Evolutionary conservation across 2,329 filamentous ascomycete genomes (phyloP).

Genomic region (Pseudopyricularia cyperi): DNA sequence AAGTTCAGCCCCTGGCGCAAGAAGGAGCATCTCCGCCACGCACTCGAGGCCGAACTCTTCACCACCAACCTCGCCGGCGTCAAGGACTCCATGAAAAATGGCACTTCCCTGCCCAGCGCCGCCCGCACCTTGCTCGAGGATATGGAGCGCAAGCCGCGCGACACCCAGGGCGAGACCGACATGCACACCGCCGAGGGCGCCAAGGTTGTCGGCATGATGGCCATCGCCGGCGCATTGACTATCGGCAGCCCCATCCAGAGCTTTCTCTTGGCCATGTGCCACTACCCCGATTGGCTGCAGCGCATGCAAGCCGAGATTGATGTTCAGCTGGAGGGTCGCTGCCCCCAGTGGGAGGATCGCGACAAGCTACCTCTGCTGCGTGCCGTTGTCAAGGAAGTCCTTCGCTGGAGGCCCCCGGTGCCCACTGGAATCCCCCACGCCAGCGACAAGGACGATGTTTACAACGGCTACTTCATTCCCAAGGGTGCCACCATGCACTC

Average conservation of each 20-base stretch:
- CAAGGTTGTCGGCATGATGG: conserved; percentile 33
- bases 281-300: conserved; percentile 16
- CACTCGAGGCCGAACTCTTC: conserved; percentile 23
- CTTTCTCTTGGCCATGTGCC: conserved; percentile 21
- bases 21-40: conserved; percentile 25
- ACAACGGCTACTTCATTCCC: conserved; percentile 37
- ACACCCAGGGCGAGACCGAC: conserved; percentile 15
- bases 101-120: conserved; percentile 24
- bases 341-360: conserved; percentile 33
- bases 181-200: conserved; percentile 14
- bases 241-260: conserved; percentile 30
- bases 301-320: conserved; percentile 34
- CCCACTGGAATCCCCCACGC: conserved; percentile 42
- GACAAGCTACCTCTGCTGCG: conserved; percentile 30
- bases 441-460: conserved; percentile 35
- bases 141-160: conserved; percentile 9
- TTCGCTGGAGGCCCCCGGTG: conserved; percentile 41
- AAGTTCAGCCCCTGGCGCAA: conserved; percentile 30
- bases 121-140: conserved; percentile 25
- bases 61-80: conserved; percentile 23
- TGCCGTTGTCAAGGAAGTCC: conserved; percentile 35
- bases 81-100: conserved; percentile 16
- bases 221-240: conserved; percentile 29
- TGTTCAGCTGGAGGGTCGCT: conserved; percentile 22
- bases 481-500: conserved; percentile 38